Conservation (phyloP, 371 early-diverging fungal genomes). For the Mucor sp. region DNA sequence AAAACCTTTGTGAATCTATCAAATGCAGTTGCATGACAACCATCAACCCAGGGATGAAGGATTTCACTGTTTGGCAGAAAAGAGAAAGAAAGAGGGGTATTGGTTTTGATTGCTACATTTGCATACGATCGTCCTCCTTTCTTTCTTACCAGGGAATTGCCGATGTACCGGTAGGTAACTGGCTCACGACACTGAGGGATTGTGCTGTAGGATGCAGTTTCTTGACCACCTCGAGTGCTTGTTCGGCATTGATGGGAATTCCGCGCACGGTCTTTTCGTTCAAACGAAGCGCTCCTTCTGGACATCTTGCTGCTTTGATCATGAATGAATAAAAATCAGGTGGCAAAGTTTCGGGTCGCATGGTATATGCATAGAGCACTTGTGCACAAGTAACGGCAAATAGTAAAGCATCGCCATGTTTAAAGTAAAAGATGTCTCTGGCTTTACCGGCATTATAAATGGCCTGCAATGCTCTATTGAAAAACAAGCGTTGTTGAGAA, state of each 20-base stretch:
- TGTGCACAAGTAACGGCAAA: constrained; percentile 64
- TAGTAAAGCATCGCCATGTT: constrained; percentile 64
- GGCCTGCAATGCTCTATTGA: constrained; percentile 56
- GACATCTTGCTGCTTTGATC: constrained; percentile 66
- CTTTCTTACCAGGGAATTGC: constrained; percentile 41
- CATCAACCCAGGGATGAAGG: constrained; percentile 65
- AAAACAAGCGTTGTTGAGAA: no score
- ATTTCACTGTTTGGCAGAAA: constrained; percentile 40
- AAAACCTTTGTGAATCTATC: constrained; percentile 59
- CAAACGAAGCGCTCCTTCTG: constrained; percentile 51
- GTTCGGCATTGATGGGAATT: constrained; percentile 45
- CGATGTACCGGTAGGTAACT: constrained; percentile 26
- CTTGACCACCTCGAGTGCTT: constrained; percentile 39
- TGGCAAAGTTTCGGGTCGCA: constrained; percentile 66
- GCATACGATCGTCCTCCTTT: not conserved
- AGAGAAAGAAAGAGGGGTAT: not conserved
- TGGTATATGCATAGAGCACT: constrained; percentile 68
- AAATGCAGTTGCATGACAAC: constrained; percentile 49
- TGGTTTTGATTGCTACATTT: no score
- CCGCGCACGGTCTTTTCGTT: constrained; percentile 56
- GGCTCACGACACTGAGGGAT: constrained; percentile 38
- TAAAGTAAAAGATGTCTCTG: constrained; percentile 63
- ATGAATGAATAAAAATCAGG: constrained; percentile 71
- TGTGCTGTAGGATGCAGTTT: constrained; percentile 49
- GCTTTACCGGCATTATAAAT: constrained; percentile 64